These are phyloP conservation scores for Mycena albidolilacea DNA, from an alignment of 768 basidiomycete genomes.

Conservation along the genomic window DNA sequence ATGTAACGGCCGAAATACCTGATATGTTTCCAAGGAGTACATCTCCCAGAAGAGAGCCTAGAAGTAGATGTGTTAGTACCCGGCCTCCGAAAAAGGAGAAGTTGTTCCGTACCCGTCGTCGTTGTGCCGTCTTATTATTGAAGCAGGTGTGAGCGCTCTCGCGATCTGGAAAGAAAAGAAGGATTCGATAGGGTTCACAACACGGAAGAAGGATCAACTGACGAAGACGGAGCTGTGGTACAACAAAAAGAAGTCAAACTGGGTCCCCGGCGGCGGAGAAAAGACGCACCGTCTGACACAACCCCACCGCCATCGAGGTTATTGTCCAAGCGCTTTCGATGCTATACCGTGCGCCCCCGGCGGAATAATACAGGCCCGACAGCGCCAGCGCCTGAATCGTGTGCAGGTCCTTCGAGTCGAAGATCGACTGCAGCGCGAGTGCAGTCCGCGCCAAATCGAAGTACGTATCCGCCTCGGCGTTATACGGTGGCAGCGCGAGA, in stretches of 20 bases:
- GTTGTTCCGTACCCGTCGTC: conserved; percentile 1
- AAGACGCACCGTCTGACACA: conserved; percentile 29
- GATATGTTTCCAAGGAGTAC: conserved; percentile 44
- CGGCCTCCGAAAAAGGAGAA: background rate
- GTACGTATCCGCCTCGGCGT: conserved; percentile 37
- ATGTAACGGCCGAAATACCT: background rate
- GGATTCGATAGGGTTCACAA: background rate
- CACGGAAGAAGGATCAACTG: background rate
- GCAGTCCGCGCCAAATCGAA: conserved; percentile 38
- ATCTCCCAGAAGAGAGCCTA: conserved; percentile 34
- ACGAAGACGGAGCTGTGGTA: conserved; percentile 24
- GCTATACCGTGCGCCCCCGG: conserved; percentile 40
- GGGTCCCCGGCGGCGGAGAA: background rate
- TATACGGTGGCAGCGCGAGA: conserved; percentile 50
- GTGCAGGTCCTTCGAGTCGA: conserved; percentile 23
- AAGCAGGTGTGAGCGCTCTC: conserved; percentile 8
- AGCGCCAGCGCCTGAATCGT: conserved; percentile 41
- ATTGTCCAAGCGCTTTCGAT: conserved; percentile 53
- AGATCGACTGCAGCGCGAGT: conserved; percentile 33
- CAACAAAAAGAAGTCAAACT: background rate
- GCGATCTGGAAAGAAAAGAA: conserved; percentile 5
- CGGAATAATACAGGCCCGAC: conserved; percentile 29
- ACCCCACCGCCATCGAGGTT: conserved; percentile 48
- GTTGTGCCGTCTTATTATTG: background rate
- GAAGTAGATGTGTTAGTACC: background rate